Evolutionary conservation across 2,329 filamentous ascomycete genomes (phyloP).

Genomic region (Diaporthe batatas): DNA sequence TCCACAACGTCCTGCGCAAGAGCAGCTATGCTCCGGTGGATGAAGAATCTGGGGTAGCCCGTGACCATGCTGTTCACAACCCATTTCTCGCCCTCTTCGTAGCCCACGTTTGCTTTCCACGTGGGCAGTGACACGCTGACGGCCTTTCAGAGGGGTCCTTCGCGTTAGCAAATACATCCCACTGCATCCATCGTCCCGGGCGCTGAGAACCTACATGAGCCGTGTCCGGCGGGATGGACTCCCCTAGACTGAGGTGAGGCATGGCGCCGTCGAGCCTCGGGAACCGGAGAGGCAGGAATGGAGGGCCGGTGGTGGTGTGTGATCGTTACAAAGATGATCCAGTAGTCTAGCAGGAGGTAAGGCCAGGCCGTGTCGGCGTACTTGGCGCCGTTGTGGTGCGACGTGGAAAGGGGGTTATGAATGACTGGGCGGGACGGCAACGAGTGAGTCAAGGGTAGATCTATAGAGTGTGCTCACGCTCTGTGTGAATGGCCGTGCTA

Average conservation of each 20-base stretch:
- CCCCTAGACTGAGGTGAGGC: constrained; percentile 70
- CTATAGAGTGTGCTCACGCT: background rate
- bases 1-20: constrained; percentile 78
- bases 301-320: background rate
- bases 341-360: background rate
- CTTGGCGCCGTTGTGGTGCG: background rate
- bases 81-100: constrained; percentile 92
- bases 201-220: constrained; percentile 74
- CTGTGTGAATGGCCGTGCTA: background rate
- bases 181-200: background rate
- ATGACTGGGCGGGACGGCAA: constrained; percentile 1
- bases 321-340: background rate
- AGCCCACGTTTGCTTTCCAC: constrained; percentile 91
- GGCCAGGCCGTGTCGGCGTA: background rate
- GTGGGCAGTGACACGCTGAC: constrained; percentile 96
- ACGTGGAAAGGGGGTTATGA: background rate
- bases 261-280: constrained; percentile 49
- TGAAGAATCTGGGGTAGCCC: constrained; percentile 95
- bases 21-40: constrained; percentile 84
- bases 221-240: constrained; percentile 82
- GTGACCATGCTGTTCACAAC: constrained; percentile 88
- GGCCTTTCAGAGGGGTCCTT: constrained; percentile 69
- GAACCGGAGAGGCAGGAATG: background rate
- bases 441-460: background rate
- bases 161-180: background rate